Conservation (phyloP, 164 flowering plant genomes). For the Stephania japonica region DNA sequence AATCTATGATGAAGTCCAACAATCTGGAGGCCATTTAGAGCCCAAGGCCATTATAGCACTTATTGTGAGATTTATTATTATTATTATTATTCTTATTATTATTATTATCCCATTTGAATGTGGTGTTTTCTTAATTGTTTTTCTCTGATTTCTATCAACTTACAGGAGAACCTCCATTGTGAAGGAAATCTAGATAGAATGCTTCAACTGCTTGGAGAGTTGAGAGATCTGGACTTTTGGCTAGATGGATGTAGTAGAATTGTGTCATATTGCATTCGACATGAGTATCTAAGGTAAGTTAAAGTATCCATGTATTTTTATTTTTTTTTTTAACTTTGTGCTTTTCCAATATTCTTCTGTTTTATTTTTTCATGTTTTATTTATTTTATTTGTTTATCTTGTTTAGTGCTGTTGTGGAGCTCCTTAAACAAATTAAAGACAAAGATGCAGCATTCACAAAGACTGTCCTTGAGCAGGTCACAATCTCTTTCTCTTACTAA, state of each 20-base stretch:
- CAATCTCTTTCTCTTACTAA: slow-evolving; percentile 4
- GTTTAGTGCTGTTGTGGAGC: slow-evolving; percentile 47
- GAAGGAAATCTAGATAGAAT: slow-evolving; percentile 45
- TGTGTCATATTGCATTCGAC: slow-evolving; percentile 43
- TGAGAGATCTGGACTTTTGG: slow-evolving; percentile 53
- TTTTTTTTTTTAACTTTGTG: neutral
- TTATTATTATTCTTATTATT: neutral
- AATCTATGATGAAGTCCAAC: slow-evolving; percentile 58
- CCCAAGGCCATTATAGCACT: slow-evolving; percentile 60
- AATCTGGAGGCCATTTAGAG: slow-evolving; percentile 40
- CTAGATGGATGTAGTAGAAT: slow-evolving; percentile 58
- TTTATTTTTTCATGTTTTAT: slow-evolving; percentile 1
- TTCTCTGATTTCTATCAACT: neutral
- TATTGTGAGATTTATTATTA: slow-evolving; percentile 44
- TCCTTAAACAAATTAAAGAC: slow-evolving; percentile 58
- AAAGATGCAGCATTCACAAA: slow-evolving; percentile 38
- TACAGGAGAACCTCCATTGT: slow-evolving; percentile 48
- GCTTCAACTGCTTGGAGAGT: slow-evolving; percentile 54
- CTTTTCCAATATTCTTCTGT: neutral
- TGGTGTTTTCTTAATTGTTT: neutral
- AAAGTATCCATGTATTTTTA: neutral
- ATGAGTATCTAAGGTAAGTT: slow-evolving; percentile 49
- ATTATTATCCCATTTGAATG: neutral
- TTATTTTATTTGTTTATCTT: slow-evolving; percentile 8
- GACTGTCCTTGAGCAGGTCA: slow-evolving; percentile 58